Evolutionary conservation across 2,329 filamentous ascomycete genomes (phyloP).

Genomic region (Penicillium sp.): DNA sequence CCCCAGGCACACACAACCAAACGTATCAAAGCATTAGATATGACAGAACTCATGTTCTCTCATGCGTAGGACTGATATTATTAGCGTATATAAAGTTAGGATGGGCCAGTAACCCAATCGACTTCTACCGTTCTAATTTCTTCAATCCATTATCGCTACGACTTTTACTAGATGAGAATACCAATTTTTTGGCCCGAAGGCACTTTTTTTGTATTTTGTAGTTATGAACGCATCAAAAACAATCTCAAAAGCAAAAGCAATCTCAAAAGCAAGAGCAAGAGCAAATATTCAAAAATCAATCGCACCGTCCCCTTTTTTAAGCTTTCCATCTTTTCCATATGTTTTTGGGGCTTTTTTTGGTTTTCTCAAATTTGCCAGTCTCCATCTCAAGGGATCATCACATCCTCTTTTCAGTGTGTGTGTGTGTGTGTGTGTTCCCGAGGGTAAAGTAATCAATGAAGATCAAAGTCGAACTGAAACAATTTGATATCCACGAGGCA

Average conservation of each 20-base stretch:
- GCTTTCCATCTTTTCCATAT: conserved; percentile 2
- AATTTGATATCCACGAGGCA: not conserved
- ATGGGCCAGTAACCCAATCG: too few relatives aligned
- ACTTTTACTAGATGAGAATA: not conserved
- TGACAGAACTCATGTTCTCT: not conserved
- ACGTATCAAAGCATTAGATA: not conserved
- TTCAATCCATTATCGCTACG: not conserved
- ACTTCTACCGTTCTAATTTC: not conserved
- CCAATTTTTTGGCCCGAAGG: conserved; percentile 11
- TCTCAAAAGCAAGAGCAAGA: not conserved
- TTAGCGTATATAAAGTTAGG: too few relatives aligned
- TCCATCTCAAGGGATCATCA: not conserved
- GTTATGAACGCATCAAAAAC: not conserved
- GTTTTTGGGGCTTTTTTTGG: not conserved
- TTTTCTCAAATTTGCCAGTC: not conserved
- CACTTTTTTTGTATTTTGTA: conserved; percentile 14
- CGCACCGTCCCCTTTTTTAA: not conserved
- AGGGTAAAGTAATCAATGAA: not conserved
- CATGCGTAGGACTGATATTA: too few relatives aligned
- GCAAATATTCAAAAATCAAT: not conserved
- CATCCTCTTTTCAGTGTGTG: not conserved
- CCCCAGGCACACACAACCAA: not conserved
- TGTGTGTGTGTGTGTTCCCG: not conserved
- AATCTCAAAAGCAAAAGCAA: conserved; percentile 8
- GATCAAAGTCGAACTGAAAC: not conserved